Evolutionary conservation across 768 basidiomycete species (phyloP).

Genomic region (Mycena epipterygia): DNA sequence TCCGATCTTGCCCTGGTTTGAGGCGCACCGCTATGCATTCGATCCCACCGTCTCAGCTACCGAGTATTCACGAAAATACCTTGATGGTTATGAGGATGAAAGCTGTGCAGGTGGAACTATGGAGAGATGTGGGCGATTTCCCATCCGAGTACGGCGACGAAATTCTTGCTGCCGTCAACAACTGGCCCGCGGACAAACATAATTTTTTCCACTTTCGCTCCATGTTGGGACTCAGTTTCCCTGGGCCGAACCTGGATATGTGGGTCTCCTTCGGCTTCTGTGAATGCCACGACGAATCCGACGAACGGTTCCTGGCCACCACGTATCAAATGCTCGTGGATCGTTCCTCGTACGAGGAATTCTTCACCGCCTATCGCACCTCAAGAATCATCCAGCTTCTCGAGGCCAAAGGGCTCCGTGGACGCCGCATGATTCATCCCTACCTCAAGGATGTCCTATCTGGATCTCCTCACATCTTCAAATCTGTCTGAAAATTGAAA

Average conservation of each 20-base stretch:
- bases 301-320: slow-evolving; percentile 21
- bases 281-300: slow-evolving; percentile 27
- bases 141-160: slow-evolving; percentile 10
- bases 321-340: slow-evolving; percentile 42
- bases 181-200: slow-evolving; percentile 2
- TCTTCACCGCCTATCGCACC: slow-evolving; percentile 44
- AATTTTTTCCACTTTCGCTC: slow-evolving; percentile 19
- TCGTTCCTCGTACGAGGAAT: slow-evolving; percentile 51
- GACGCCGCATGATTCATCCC: slow-evolving; percentile 18
- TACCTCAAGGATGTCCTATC: slow-evolving; percentile 45
- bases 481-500: slow-evolving; percentile 56
- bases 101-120: background rate
- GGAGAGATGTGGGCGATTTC: slow-evolving; percentile 5
- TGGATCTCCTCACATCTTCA: slow-evolving; percentile 21
- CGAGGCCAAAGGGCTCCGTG: slow-evolving; percentile 35
- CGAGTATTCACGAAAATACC: too few relatives aligned
- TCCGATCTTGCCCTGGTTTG: slow-evolving; percentile 5
- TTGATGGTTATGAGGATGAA: too few relatives aligned
- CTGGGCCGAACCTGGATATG: slow-evolving; percentile 3
- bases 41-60: slow-evolving; percentile 1
- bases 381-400: slow-evolving; percentile 44
- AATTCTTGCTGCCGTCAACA: background rate
- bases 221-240: slow-evolving; percentile 1
- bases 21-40: slow-evolving; percentile 11
- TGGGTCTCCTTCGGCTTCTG: slow-evolving; percentile 41